Percentiles rank a stretch among this genome's conserved stretches.
These are phyloP conservation scores for Aspergillus sclerotiicarbonarius DNA, from an alignment of 495 filamentous ascomycete genomes.

Conservation along the genomic window DNA sequence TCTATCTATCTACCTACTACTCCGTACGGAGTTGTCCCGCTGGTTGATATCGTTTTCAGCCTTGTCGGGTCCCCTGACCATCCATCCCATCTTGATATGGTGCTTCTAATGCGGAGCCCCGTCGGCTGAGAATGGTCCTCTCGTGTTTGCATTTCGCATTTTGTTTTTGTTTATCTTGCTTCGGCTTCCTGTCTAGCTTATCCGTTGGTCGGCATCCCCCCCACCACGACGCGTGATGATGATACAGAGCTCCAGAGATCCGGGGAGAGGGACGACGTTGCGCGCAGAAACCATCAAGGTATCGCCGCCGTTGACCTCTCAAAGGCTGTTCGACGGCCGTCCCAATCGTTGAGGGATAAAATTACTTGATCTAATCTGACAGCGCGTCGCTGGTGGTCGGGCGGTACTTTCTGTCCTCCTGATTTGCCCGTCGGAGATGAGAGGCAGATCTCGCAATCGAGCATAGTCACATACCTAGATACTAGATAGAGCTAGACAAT, in stretches of 20 bases:
- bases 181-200: slow-evolving; percentile 4
- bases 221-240: slow-evolving; percentile 37
- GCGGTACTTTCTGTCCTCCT: neutral
- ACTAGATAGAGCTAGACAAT: neutral
- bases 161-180: slow-evolving; percentile 5
- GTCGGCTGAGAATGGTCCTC: no score
- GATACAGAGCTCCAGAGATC: slow-evolving; percentile 42
- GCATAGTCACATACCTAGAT: neutral
- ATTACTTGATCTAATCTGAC: slow-evolving; percentile 63
- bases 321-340: slow-evolving; percentile 4
- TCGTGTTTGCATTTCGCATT: slow-evolving; percentile 1
- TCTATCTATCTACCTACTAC: neutral
- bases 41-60: neutral
- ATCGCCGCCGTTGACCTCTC: slow-evolving; percentile 31
- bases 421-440: neutral
- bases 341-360: slow-evolving; percentile 43
- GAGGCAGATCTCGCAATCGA: neutral
- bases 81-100: no score
- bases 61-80: no score
- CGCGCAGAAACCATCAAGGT: slow-evolving; percentile 31
- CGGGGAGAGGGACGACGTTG: slow-evolving; percentile 8
- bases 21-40: neutral
- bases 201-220: slow-evolving; percentile 4
- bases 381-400: slow-evolving; percentile 3
- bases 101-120: no score